Percentiles rank a stretch among this genome's conserved stretches.
Evolutionary conservation across 805 yeast genomes (phyloP).

Genomic region (Nakazawaea ambrosiae): DNA sequence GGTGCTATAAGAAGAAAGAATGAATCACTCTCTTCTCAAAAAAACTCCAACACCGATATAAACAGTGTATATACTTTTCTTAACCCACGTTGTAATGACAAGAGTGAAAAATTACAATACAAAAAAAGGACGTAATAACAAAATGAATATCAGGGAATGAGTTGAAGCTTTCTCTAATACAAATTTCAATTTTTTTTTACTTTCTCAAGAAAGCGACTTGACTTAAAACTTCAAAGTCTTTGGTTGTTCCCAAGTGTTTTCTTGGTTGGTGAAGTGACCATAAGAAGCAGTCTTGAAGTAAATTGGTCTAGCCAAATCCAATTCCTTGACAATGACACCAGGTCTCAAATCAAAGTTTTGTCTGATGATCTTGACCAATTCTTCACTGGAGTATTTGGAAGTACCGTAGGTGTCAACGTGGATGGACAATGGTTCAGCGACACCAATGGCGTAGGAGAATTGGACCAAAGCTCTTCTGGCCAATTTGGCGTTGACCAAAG

Average conservation of each 20-base stretch:
- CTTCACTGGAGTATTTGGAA: slow-evolving; percentile 79
- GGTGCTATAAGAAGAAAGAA: too few relatives aligned
- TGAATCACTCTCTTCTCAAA: too few relatives aligned
- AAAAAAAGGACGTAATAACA: too few relatives aligned
- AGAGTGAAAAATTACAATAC: too few relatives aligned
- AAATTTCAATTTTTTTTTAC: not conserved
- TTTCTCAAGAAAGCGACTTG: not conserved
- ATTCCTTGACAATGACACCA: slow-evolving; percentile 95
- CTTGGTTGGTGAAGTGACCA: slow-evolving; percentile 99
- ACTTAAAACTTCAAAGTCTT: slow-evolving; percentile 61
- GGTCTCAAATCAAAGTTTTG: slow-evolving; percentile 99
- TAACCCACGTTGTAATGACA: too few relatives aligned
- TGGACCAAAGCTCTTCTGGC: slow-evolving; percentile 97
- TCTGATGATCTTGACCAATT: slow-evolving; percentile 85
- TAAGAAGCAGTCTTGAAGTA: slow-evolving; percentile 98
- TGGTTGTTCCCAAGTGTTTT: slow-evolving; percentile 98
- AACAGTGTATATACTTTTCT: too few relatives aligned
- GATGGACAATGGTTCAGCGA: slow-evolving; percentile 97
- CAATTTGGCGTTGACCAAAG: slow-evolving; percentile 88
- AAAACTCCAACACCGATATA: too few relatives aligned
- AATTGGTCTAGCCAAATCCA: slow-evolving; percentile 98
- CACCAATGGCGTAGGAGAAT: slow-evolving; percentile 99
- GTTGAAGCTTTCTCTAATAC: slow-evolving; percentile 8
- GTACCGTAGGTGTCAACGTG: slow-evolving; percentile 98
- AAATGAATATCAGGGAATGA: slow-evolving; percentile 5